Base-by-base conservation (phyloP, 306 rosid species). In the Phaseolus lunatus region DNA sequence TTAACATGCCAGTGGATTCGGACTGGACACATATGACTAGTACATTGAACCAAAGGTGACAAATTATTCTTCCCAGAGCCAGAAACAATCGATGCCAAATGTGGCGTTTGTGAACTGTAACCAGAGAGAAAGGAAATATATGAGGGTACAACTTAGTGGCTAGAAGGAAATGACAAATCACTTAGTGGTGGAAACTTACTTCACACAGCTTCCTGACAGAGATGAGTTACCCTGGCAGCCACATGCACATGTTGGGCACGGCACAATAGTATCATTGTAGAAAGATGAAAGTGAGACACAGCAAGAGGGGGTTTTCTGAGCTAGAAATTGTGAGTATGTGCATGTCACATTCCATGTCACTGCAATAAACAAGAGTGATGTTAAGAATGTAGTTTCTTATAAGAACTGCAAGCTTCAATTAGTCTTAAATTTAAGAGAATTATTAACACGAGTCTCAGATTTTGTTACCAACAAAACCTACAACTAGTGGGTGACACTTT, bases 311-410 rank as follows among this genome's bases (percentile, higher is more conserved):
- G 92, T 69, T 73, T 81, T 86, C 20, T 86, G 90, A 49, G 97
- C 98, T 37, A 93, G 87, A 80, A 91, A 88, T 57, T 91, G 97
- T 9, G 98, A 93, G 82, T 90, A 93, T 45, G 96, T 89, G 86
- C 98, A 93, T 3, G 96, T 88, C 71, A 90, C 81, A 43, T 88
- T 91, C 98, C 98, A 91, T 26, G 98, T 91, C 97, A 91, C 98
- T 93, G 96, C 88, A 76, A 84, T 12, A 26, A 73, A 75, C 35
- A 59, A 80, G 62, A 69, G 69, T 70, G 5, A 56, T 19, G 67
- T 53, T 70, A 57, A 59, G 50, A 19, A 50, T 31, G 22, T n/a
- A 57, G 9, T 1, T 41, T 29, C 66, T 44, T 5, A 23, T 26
- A 37, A 63, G 7, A 50, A 77, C 22, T 12, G 63, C 10, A 69